Evolutionary conservation across 2,329 filamentous ascomycete genomes (phyloP).

Genomic region (Colletotrichum costaricense): DNA sequence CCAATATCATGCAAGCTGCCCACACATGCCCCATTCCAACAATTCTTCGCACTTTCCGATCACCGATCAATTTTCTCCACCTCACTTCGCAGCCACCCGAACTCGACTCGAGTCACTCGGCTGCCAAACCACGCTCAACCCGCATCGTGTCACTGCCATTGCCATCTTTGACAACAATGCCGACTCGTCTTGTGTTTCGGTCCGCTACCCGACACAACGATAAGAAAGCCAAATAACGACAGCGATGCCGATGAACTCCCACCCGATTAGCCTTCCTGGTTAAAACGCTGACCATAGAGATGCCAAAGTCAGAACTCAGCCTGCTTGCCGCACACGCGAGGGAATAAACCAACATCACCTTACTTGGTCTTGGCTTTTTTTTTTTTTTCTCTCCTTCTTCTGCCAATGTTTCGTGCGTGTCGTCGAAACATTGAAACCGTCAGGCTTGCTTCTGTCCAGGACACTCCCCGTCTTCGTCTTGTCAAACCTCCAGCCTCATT

Average conservation of each 20-base stretch:
- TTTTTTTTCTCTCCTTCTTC: conserved; percentile 18
- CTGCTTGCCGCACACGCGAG: background rate
- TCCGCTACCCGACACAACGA: background rate
- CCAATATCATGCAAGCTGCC: conserved; percentile 14
- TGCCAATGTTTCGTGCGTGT: conserved; percentile 28
- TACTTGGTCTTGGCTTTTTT: conserved; percentile 13
- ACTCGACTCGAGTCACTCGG: background rate
- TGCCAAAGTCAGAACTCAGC: background rate
- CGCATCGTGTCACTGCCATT: background rate
- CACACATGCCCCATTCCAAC: background rate
- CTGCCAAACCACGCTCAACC: conserved; percentile 3
- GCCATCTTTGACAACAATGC: background rate
- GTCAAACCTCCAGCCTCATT: conserved; percentile 11
- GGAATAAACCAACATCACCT: background rate
- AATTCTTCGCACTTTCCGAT: background rate
- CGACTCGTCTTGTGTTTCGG: conserved; percentile 16
- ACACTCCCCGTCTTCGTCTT: background rate
- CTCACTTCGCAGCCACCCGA: background rate
- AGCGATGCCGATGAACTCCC: background rate
- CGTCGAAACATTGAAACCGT: conserved; percentile 27
- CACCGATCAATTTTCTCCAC: background rate
- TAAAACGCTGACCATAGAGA: conserved; percentile 6
- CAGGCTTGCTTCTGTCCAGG: background rate
- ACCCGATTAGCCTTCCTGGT: background rate
- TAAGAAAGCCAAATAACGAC: conserved; percentile 17